Evolutionary conservation across 2,329 filamentous ascomycete species (phyloP).

Genomic region (Didymella exigua): DNA sequence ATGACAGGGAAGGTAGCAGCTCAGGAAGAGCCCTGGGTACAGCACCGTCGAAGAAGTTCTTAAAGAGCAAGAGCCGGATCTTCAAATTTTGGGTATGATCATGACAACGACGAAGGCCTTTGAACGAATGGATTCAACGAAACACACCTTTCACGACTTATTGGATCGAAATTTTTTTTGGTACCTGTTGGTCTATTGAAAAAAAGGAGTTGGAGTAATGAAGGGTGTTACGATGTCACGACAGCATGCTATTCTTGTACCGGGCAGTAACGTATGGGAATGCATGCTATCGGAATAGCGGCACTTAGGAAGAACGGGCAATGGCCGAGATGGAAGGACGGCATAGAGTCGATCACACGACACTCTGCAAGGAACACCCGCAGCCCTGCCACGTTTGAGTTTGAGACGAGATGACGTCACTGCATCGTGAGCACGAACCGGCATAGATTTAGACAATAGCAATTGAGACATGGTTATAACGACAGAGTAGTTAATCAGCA

Average conservation of each 20-base stretch:
- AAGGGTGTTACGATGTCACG: constrained; percentile 25
- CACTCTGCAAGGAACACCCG: constrained; percentile 47
- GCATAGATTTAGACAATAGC: not conserved
- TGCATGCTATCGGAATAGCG: constrained; percentile 11
- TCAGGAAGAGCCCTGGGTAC: constrained; percentile 8
- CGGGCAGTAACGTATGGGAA: constrained; percentile 18
- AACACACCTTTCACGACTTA: not conserved
- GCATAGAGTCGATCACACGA: constrained; percentile 30
- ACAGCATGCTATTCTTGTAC: constrained; percentile 23
- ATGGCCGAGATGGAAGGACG: constrained; percentile 4
- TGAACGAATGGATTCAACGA: constrained; percentile 10
- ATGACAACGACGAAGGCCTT: not conserved
- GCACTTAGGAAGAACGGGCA: not conserved
- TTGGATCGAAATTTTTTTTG: constrained; percentile 6
- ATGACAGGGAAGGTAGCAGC: constrained; percentile 14
- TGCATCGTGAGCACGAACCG: constrained; percentile 3
- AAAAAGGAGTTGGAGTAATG: constrained; percentile 4
- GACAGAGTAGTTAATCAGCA: constrained; percentile 3
- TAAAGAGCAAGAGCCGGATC: constrained; percentile 45
- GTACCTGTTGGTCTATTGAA: constrained; percentile 10
- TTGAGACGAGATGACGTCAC: constrained; percentile 36
- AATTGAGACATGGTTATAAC: not conserved
- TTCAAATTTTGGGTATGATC: constrained; percentile 47
- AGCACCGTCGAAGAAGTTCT: constrained; percentile 35
- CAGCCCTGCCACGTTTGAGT: constrained; percentile 21